Evolutionary conservation across 805 yeast species (phyloP).

Genomic region (Myxozyma kluyveri): DNA sequence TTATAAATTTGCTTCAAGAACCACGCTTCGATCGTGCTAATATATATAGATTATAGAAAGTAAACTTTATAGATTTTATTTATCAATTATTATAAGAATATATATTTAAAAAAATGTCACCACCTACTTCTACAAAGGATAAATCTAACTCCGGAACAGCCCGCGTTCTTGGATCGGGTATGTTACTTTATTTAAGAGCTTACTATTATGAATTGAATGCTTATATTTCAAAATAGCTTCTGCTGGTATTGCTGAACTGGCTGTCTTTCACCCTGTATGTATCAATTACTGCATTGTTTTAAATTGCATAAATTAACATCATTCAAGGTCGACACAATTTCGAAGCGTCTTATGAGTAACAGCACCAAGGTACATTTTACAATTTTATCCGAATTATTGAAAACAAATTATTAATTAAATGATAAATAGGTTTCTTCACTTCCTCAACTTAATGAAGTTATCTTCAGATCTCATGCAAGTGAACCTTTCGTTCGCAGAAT

Average conservation of each 20-base stretch:
- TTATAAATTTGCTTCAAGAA: too few species aligned
- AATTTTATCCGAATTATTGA: too few species aligned
- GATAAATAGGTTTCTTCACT: conserved; percentile 53
- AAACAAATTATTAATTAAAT: background rate
- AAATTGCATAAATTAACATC: background rate
- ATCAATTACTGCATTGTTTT: background rate
- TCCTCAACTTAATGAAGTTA: conserved; percentile 74
- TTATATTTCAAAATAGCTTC: conserved; percentile 36
- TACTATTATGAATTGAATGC: background rate
- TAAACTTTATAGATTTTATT: too few species aligned
- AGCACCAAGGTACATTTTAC: conserved; percentile 63
- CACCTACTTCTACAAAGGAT: conserved; percentile 47
- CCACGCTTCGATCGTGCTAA: too few species aligned
- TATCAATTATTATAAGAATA: background rate
- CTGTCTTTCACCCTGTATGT: conserved; percentile 87
- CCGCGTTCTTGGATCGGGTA: conserved; percentile 82
- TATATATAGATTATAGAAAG: too few species aligned
- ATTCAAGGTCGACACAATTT: conserved; percentile 73
- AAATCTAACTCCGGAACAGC: conserved; percentile 87
- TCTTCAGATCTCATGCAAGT: conserved; percentile 77
- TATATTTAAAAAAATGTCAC: conserved; percentile 28
- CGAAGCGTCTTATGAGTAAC: conserved; percentile 93
- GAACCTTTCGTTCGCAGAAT: conserved; percentile 69
- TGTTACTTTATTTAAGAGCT: conserved; percentile 9
- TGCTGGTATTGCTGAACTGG: conserved; percentile 96